A percentile compares a stretch with the other conserved stretches of the same genome.
Conservation (phyloP, 2,329 filamentous ascomycete genomes). For the Aaosphaeria pasadenensis region DNA sequence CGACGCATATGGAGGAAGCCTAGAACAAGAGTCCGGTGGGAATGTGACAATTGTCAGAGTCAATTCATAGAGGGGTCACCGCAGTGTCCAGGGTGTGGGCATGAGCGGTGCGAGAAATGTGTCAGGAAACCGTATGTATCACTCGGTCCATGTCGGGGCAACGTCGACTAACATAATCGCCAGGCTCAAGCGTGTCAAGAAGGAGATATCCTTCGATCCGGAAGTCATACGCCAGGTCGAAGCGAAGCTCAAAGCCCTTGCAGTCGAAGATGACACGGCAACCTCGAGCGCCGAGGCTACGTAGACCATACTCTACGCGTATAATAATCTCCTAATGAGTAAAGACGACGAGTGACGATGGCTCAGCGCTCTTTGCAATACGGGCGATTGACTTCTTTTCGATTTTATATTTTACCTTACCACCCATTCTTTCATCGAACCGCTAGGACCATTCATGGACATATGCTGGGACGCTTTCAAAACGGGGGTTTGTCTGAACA, state of each 20-base stretch:
- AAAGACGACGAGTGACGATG: slow-evolving; percentile 6
- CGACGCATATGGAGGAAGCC: slow-evolving; percentile 44
- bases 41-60: slow-evolving; percentile 62
- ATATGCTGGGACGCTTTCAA: too few relatives aligned
- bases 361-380: not conserved
- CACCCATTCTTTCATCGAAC: not conserved
- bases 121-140: slow-evolving; percentile 50
- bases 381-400: not conserved
- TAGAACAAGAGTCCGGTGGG: slow-evolving; percentile 44
- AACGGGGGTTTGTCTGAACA: too few relatives aligned
- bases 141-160: slow-evolving; percentile 6
- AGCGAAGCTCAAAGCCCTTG: slow-evolving; percentile 46
- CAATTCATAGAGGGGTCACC: slow-evolving; percentile 56
- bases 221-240: slow-evolving; percentile 58
- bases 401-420: not conserved
- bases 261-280: slow-evolving; percentile 19
- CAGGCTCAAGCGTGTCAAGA: slow-evolving; percentile 55
- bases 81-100: slow-evolving; percentile 59
- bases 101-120: slow-evolving; percentile 60
- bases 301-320: not conserved
- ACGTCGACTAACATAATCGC: slow-evolving; percentile 12
- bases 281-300: slow-evolving; percentile 1
- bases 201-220: slow-evolving; percentile 58
- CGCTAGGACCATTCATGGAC: too few relatives aligned
- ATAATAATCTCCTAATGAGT: slow-evolving; percentile 1